phyloP scores from a whole-genome alignment of 805 yeast genomes.

The Pichia occidentalis region DNA sequence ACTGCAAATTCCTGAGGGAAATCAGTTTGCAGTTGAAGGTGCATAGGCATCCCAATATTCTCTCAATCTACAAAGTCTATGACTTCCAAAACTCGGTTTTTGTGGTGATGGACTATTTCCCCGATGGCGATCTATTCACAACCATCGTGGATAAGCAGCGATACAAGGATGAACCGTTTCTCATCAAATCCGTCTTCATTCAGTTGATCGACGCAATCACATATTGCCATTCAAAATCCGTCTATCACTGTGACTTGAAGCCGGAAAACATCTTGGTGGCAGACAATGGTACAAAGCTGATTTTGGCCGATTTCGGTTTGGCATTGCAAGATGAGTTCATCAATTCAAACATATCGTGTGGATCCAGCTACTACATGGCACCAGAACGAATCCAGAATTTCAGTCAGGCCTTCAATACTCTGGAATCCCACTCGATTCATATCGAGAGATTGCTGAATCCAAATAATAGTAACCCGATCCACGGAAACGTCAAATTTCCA shows the following conservation, averaged over 20 bases:
- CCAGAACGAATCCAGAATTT: constrained; percentile 62
- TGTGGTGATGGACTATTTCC: constrained; percentile 79
- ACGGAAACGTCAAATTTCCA: constrained; percentile 40
- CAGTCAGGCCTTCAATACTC: constrained; percentile 30
- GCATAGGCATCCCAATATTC: constrained; percentile 72
- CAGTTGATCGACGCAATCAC: constrained; percentile 81
- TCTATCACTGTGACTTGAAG: constrained; percentile 90
- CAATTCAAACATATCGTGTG: constrained; percentile 71
- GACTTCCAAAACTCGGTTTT: constrained; percentile 54
- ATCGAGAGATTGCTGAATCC: constrained; percentile 23
- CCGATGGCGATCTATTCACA: constrained; percentile 80
- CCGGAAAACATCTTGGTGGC: constrained; percentile 86
- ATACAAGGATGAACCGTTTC: constrained; percentile 45
- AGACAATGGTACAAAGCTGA: constrained; percentile 46
- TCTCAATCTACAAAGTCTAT: constrained; percentile 67
- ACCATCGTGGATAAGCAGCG: constrained; percentile 72
- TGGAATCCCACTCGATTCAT: constrained; percentile 29
- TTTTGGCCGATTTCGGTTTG: constrained; percentile 84
- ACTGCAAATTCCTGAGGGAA: constrained; percentile 49
- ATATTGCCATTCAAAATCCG: constrained; percentile 75
- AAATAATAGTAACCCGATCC: constrained; percentile 13
- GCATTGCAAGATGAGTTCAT: constrained; percentile 57
- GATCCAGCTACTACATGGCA: constrained; percentile 87
- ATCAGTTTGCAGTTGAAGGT: constrained; percentile 67
- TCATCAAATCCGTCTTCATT: constrained; percentile 51